A percentile compares a stretch with the other conserved stretches of the same genome.
These are phyloP conservation scores for Quercus dentata DNA, from an alignment of 306 rosid genomes.

Conservation along the genomic window DNA sequence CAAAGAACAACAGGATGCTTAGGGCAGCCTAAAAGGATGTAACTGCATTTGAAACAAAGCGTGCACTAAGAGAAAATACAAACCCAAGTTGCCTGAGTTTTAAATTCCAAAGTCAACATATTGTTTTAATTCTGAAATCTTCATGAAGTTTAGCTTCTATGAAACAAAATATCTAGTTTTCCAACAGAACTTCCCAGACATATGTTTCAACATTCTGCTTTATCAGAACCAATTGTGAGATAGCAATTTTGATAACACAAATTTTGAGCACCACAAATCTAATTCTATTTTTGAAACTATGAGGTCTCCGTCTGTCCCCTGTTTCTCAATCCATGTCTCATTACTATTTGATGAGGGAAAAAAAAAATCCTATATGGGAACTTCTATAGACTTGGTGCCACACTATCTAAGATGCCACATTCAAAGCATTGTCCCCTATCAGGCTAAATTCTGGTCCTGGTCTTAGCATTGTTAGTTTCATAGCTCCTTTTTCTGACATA, in stretches of 20 bases:
- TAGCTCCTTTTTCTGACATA: not conserved
- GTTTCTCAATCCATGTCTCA: not conserved
- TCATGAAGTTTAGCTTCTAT: not conserved
- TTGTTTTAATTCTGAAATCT: not conserved
- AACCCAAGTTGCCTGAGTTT: not conserved
- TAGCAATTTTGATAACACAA: not conserved
- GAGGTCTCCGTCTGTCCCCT: not conserved
- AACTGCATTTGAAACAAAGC: constrained; percentile 54
- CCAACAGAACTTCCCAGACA: not conserved
- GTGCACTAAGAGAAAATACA: constrained; percentile 15
- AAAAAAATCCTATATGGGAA: not conserved
- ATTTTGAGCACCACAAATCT: not conserved
- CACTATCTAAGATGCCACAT: not conserved
- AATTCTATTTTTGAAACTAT: not conserved
- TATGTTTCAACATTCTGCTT: not conserved
- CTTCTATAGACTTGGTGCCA: not conserved
- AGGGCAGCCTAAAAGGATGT: constrained; percentile 71
- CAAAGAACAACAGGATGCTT: constrained; percentile 88
- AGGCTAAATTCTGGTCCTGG: not conserved
- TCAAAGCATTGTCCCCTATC: not conserved
- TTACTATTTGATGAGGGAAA: not conserved
- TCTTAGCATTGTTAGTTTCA: not conserved
- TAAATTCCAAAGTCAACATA: not conserved
- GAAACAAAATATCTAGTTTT: not conserved
- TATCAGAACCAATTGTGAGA: not conserved